Evolutionary conservation across 805 yeast genomes (phyloP).

Genomic region (Myxozyma geophila): DNA sequence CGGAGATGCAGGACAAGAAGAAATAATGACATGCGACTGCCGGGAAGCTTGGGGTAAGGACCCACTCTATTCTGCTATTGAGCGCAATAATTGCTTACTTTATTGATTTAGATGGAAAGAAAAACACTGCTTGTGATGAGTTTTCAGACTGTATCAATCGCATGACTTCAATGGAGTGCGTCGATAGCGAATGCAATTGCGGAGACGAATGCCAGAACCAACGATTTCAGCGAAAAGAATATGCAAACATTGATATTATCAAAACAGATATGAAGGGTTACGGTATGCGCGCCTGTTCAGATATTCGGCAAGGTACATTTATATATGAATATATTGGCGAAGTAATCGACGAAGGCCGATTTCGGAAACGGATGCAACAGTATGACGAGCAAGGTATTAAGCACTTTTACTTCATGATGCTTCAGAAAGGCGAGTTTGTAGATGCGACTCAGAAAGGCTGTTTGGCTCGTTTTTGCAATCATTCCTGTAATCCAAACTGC

Average conservation of each 20-base stretch:
- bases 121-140: conserved; percentile 76
- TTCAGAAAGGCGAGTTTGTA: conserved; percentile 85
- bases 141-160: conserved; percentile 90
- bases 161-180: conserved; percentile 90
- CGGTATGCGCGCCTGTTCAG: conserved; percentile 75
- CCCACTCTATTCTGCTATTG: neutral
- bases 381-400: conserved; percentile 83
- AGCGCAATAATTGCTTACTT: neutral
- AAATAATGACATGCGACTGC: conserved; percentile 92
- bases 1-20: conserved; percentile 77
- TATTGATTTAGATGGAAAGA: conserved; percentile 43
- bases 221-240: conserved; percentile 77
- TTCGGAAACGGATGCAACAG: conserved; percentile 70
- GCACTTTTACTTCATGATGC: conserved; percentile 90
- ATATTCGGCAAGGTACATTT: conserved; percentile 66
- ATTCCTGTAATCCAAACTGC: conserved; percentile 93
- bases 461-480: conserved; percentile 90
- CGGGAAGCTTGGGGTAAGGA: conserved; percentile 49
- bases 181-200: conserved; percentile 69
- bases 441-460: conserved; percentile 93
- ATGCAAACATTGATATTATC: conserved; percentile 79
- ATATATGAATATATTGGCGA: conserved; percentile 94
- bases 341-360: conserved; percentile 80
- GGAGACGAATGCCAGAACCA: conserved; percentile 84
- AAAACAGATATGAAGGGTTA: conserved; percentile 84